Percentiles rank a stretch among this genome's conserved stretches.
These are phyloP conservation scores for Solanum lycopersicoides DNA, from an alignment of 257 asterid genomes.

Conservation along the genomic window DNA sequence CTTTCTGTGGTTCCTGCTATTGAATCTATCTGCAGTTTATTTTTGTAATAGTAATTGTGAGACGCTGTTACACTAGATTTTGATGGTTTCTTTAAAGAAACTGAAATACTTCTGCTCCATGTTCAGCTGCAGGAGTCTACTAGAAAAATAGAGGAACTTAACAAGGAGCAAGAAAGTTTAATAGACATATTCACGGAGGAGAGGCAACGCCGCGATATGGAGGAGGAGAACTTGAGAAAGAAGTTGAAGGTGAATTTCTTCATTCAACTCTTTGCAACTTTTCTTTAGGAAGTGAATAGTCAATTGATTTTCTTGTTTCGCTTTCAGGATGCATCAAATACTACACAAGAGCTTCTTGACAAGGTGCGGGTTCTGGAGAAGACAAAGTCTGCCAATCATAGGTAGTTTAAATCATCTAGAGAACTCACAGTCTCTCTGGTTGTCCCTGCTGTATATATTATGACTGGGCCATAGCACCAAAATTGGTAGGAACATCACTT, in stretches of 20 bases:
- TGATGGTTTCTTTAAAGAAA: not conserved
- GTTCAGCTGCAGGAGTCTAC: conserved; percentile 49
- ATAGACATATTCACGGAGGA: conserved; percentile 83
- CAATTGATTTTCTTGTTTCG: not conserved
- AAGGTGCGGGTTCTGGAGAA: conserved; percentile 32
- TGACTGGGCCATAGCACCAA: not conserved
- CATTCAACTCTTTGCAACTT: not conserved
- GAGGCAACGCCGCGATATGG: conserved; percentile 65
- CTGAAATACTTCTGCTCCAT: not conserved
- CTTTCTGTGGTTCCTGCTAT: not conserved
- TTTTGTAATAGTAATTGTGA: not conserved
- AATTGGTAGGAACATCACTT: not conserved
- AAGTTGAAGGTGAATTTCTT: conserved; percentile 46
- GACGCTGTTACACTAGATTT: not conserved
- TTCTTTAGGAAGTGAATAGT: not conserved
- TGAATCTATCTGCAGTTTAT: not conserved
- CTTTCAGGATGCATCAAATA: conserved; percentile 55
- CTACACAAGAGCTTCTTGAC: conserved; percentile 49
- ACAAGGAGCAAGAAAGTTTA: conserved; percentile 64
- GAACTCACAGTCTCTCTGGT: not conserved
- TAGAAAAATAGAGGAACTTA: conserved; percentile 36
- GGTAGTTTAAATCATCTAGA: not conserved
- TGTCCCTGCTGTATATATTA: not conserved
- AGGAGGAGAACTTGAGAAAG: conserved; percentile 63
- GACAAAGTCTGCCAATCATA: conserved; percentile 3